Conservation (phyloP, 306 rosid species). For the Luffa acutangula region DNA sequence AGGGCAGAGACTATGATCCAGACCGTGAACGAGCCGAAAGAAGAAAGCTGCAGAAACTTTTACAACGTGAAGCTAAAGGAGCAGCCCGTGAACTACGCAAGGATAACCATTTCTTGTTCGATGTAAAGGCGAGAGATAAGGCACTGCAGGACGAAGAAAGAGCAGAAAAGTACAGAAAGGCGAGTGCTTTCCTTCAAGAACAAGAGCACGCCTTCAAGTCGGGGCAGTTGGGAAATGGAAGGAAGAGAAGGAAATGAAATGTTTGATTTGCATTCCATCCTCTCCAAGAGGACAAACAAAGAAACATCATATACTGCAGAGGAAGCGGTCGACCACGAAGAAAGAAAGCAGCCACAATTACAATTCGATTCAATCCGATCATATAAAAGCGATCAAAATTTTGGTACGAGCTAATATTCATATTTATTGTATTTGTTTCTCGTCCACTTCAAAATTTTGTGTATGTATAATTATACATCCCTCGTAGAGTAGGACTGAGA, state of each 20-base stretch:
- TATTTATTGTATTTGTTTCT: not conserved
- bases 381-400: not conserved
- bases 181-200: slow-evolving; percentile 72
- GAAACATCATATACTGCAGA: not conserved
- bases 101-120: slow-evolving; percentile 65
- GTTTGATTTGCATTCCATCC: not conserved
- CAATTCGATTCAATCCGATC: not conserved
- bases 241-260: slow-evolving; percentile 54
- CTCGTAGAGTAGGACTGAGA: not conserved
- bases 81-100: slow-evolving; percentile 84
- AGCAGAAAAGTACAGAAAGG: slow-evolving; percentile 54
- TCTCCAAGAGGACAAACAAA: not conserved
- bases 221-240: slow-evolving; percentile 84
- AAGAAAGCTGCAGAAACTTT: slow-evolving; percentile 51
- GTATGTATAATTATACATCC: not conserved
- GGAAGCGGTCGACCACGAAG: not conserved
- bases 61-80: slow-evolving; percentile 65
- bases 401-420: not conserved
- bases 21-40: slow-evolving; percentile 52
- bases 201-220: slow-evolving; percentile 86
- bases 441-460: not conserved
- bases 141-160: slow-evolving; percentile 45
- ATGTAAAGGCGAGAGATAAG: slow-evolving; percentile 56
- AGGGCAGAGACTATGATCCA: slow-evolving; percentile 84
- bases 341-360: not conserved